phyloP scores from a whole-genome alignment of 1,284 basidiomycete species.

The Trametes versicolor region DNA sequence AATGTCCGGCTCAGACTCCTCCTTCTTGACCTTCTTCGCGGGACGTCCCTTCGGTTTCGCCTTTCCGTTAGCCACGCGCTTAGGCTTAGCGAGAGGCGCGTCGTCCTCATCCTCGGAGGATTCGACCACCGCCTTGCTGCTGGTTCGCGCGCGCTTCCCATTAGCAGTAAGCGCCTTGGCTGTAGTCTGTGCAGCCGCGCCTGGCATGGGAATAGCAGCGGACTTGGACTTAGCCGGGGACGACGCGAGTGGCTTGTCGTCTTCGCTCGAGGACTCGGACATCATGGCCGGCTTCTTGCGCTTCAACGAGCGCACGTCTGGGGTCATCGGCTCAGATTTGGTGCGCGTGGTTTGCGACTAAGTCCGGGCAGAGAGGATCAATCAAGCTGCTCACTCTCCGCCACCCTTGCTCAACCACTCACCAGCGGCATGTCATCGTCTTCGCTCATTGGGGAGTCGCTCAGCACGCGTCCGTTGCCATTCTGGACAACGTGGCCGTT shows the following conservation, averaged over 20 bases:
- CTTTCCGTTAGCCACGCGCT: conserved; percentile 41
- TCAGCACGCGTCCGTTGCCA: conserved; percentile 53
- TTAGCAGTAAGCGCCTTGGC: conserved; percentile 42
- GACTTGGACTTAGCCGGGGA: conserved; percentile 66
- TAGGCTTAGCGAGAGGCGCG: conserved; percentile 40
- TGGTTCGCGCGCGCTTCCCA: conserved; percentile 47
- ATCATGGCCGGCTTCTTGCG: conserved; percentile 64
- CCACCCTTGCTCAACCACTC: conserved; percentile 41
- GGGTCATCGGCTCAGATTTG: conserved; percentile 57
- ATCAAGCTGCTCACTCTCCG: conserved; percentile 25
- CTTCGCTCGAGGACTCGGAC: conserved; percentile 69
- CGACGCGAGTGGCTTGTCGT: conserved; percentile 76
- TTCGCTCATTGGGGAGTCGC: conserved; percentile 66
- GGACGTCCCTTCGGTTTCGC: conserved; percentile 43
- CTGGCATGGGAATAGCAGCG: conserved; percentile 53
- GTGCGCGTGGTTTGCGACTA: conserved; percentile 52
- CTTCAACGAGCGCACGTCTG: conserved; percentile 58
- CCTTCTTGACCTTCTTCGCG: conserved; percentile 72
- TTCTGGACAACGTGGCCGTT: conserved; percentile 52
- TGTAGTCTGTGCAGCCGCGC: conserved; percentile 52
- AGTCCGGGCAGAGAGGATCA: conserved; percentile 38
- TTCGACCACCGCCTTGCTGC: conserved; percentile 44
- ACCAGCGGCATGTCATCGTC: conserved; percentile 79
- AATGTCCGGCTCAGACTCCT: conserved; percentile 51
- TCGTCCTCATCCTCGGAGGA: conserved; percentile 46